Conservation (phyloP, 2,329 filamentous ascomycete genomes). For the Chalaropsis ovoidea region DNA sequence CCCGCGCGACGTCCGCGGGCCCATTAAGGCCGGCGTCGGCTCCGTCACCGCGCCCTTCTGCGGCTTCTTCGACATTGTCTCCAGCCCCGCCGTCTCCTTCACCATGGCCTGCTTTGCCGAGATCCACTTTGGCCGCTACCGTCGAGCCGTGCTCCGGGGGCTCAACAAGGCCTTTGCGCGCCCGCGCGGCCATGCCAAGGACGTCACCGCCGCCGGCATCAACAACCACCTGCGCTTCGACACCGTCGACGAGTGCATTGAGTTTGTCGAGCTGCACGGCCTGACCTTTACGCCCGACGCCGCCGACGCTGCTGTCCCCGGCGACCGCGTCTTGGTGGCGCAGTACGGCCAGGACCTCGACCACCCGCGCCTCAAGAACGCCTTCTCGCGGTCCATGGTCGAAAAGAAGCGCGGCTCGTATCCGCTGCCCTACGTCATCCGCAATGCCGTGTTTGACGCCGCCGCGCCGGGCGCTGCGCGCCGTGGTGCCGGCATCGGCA, state of each 20-base stretch:
- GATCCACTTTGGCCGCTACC: slow-evolving; percentile 53
- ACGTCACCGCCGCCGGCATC: slow-evolving; percentile 47
- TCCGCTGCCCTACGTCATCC: slow-evolving; percentile 46
- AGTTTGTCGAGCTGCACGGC: slow-evolving; percentile 51
- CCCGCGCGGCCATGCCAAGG: slow-evolving; percentile 47
- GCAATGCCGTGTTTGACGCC: slow-evolving; percentile 43
- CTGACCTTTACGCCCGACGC: slow-evolving; percentile 41
- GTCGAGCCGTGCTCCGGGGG: slow-evolving; percentile 47
- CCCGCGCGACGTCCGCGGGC: slow-evolving; percentile 47
- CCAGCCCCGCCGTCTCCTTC: slow-evolving; percentile 49
- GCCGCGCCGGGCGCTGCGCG: slow-evolving; percentile 16
- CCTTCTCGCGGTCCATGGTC: slow-evolving; percentile 47
- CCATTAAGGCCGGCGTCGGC: slow-evolving; percentile 38
- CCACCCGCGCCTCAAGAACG: slow-evolving; percentile 44
- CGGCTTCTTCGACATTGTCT: slow-evolving; percentile 51
- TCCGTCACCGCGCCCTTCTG: slow-evolving; percentile 34
- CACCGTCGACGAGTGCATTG: slow-evolving; percentile 53
- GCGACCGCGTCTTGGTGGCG: slow-evolving; percentile 9
- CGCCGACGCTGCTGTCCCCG: slow-evolving; percentile 34
- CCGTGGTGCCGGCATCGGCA: not conserved
- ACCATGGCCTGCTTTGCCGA: slow-evolving; percentile 61
- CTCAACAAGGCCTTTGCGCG: slow-evolving; percentile 47
- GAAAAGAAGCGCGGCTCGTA: slow-evolving; percentile 48
- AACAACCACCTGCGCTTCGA: slow-evolving; percentile 57
- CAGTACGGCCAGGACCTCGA: slow-evolving; percentile 38